Conservation (phyloP, 1,139 yeast species). For the Petasospora fabianii region DNA sequence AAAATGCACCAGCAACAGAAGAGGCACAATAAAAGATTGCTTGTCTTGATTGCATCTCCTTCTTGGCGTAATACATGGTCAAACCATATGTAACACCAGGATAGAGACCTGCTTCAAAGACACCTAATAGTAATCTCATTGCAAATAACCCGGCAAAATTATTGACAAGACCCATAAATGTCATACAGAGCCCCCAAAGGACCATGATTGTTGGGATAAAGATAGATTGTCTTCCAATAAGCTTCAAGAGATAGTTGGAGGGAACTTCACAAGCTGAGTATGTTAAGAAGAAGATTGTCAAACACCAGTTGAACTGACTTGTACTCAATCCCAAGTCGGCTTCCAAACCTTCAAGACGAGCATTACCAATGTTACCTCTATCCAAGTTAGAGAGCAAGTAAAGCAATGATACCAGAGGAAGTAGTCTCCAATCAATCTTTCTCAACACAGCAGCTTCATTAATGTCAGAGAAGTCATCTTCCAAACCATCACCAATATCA, state of each 20-base stretch:
- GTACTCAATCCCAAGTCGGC: slow-evolving; percentile 47
- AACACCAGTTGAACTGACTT: slow-evolving; percentile 47
- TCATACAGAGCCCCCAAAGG: slow-evolving; percentile 48
- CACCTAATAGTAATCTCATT: slow-evolving; percentile 50
- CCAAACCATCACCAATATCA: neutral
- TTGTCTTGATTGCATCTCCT: slow-evolving; percentile 45
- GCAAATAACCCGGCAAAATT: slow-evolving; percentile 43
- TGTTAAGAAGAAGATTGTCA: slow-evolving; percentile 55
- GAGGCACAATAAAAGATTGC: slow-evolving; percentile 50
- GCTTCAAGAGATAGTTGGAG: slow-evolving; percentile 39
- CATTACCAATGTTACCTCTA: slow-evolving; percentile 59
- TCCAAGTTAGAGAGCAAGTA: slow-evolving; percentile 55
- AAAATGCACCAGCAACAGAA: slow-evolving; percentile 48
- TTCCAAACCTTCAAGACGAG: slow-evolving; percentile 54
- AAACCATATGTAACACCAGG: slow-evolving; percentile 43
- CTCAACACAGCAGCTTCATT: slow-evolving; percentile 37
- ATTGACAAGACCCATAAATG: slow-evolving; percentile 43
- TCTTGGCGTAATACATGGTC: slow-evolving; percentile 48
- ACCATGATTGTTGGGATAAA: slow-evolving; percentile 49
- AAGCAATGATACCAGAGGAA: slow-evolving; percentile 48
- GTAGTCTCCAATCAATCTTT: slow-evolving; percentile 42
- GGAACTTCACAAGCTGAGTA: slow-evolving; percentile 57
- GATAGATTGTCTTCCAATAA: slow-evolving; percentile 38
- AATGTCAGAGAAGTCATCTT: slow-evolving; percentile 5
- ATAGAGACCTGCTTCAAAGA: slow-evolving; percentile 57